A percentile compares a stretch with the other conserved stretches of the same genome.
Conservation (phyloP, 805 yeast genomes). For the Metschnikowia amazonensis region DNA sequence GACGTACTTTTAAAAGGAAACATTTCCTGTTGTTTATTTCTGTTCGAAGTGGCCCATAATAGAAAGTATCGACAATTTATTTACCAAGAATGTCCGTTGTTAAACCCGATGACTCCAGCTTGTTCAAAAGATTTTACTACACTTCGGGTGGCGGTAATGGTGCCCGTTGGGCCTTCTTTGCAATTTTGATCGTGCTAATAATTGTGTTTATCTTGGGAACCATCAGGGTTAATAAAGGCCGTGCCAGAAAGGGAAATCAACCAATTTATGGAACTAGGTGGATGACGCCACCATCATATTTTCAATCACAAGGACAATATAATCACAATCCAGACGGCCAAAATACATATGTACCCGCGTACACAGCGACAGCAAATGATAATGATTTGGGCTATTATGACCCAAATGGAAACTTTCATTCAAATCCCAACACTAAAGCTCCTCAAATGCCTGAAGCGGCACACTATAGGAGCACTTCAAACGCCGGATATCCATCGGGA, state of each 20-base stretch:
- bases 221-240: constrained; percentile 49
- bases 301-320: constrained; percentile 59
- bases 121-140: constrained; percentile 1
- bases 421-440: constrained; percentile 19
- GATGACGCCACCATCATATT: constrained; percentile 82
- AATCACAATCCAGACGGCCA: constrained; percentile 39
- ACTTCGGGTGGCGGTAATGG: constrained; percentile 23
- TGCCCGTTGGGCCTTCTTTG: constrained; percentile 66
- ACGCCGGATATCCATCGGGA: constrained; percentile 12
- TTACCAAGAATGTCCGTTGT: background rate
- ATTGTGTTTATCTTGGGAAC: constrained; percentile 48
- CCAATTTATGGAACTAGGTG: constrained; percentile 78
- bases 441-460: constrained; percentile 15
- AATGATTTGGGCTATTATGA: constrained; percentile 80
- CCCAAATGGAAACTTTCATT: constrained; percentile 43
- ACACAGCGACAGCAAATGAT: constrained; percentile 62
- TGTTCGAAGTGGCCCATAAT: background rate
- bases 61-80: background rate
- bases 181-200: constrained; percentile 50
- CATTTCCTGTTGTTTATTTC: background rate
- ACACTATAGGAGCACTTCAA: constrained; percentile 15
- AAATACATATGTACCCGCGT: constrained; percentile 57
- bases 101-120: background rate
- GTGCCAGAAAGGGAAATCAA: constrained; percentile 45
- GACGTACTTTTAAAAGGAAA: background rate